Conservation (phyloP, 2,329 filamentous ascomycete genomes). For the Erysiphe pulchra region DNA sequence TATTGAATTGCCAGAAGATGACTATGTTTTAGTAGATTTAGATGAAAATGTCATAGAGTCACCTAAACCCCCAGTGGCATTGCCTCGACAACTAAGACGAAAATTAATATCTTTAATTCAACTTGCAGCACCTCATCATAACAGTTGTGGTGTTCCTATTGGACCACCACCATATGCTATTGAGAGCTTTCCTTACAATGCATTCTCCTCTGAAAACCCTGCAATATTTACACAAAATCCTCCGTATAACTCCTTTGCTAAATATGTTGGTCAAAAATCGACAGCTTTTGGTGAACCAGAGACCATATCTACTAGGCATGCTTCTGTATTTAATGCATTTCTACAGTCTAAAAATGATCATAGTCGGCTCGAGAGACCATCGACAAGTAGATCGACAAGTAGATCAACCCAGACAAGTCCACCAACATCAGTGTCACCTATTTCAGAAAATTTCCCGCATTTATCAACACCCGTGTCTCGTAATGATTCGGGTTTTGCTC, state of each 20-base stretch:
- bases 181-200: conserved; percentile 75
- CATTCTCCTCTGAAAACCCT: conserved; percentile 68
- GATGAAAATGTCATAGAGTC: conserved; percentile 80
- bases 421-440: conserved; percentile 43
- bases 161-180: conserved; percentile 82
- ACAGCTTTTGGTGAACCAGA: conserved; percentile 50
- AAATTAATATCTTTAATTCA: conserved; percentile 79
- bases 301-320: conserved; percentile 19
- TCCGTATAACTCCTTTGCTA: conserved; percentile 46
- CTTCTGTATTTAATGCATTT: conserved; percentile 79
- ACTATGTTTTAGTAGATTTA: conserved; percentile 83
- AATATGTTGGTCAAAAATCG: conserved; percentile 74
- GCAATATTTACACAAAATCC: conserved; percentile 53
- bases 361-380: conserved; percentile 46
- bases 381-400: conserved; percentile 50
- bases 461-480: conserved; percentile 57
- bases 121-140: conserved; percentile 69
- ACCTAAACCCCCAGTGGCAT: conserved; percentile 45
- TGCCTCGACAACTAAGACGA: conserved; percentile 70
- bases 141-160: conserved; percentile 61
- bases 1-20: conserved; percentile 71
- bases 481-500: conserved; percentile 73
- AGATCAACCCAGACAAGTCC: conserved; percentile 35
- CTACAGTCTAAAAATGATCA: conserved; percentile 45
- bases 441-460: conserved; percentile 52